A percentile compares a stretch with the other conserved stretches of the same genome.
phyloP scores from a whole-genome alignment of 164 flowering plant genomes.

The Litsea cubeba region DNA sequence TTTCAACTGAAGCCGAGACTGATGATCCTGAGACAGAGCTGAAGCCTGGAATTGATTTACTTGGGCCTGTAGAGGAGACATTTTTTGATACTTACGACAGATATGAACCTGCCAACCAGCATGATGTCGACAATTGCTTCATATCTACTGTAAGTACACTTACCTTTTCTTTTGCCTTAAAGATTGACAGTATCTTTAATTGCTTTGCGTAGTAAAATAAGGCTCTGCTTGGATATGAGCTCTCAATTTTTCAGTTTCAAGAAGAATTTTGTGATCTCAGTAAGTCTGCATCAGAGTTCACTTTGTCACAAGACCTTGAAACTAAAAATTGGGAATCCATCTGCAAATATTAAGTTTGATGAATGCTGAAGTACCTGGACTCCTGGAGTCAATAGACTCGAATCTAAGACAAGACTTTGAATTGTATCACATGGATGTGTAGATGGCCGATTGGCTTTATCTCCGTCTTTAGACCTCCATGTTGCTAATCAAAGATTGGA shows the following conservation, averaged over 20 bases:
- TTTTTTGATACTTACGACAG: constrained; percentile 85
- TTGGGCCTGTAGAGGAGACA: constrained; percentile 83
- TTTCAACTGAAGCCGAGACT: constrained; percentile 88
- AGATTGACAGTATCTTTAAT: background rate
- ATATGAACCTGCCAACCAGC: constrained; percentile 63
- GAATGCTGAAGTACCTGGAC: no score
- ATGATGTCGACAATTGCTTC: constrained; percentile 63
- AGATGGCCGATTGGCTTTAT: background rate
- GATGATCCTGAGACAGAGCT: constrained; percentile 79
- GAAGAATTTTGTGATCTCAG: no score
- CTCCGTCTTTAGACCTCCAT: background rate
- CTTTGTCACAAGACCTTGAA: no score
- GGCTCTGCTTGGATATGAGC: background rate
- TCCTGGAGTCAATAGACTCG: background rate
- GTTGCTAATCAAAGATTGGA: background rate
- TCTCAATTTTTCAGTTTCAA: no score
- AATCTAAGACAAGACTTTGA: background rate
- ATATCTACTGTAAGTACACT: constrained; percentile 64
- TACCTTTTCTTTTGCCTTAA: background rate
- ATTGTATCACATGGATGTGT: background rate
- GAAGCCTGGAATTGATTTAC: constrained; percentile 84
- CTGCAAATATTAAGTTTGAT: no score
- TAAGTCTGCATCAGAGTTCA: no score
- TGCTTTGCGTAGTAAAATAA: background rate
- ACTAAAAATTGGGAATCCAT: no score